A percentile compares a stretch with the other conserved stretches of the same genome.
These are phyloP conservation scores for Debaryomycetaceae sp. DNA, from an alignment of 1,139 yeast genomes.

Conservation along the genomic window DNA sequence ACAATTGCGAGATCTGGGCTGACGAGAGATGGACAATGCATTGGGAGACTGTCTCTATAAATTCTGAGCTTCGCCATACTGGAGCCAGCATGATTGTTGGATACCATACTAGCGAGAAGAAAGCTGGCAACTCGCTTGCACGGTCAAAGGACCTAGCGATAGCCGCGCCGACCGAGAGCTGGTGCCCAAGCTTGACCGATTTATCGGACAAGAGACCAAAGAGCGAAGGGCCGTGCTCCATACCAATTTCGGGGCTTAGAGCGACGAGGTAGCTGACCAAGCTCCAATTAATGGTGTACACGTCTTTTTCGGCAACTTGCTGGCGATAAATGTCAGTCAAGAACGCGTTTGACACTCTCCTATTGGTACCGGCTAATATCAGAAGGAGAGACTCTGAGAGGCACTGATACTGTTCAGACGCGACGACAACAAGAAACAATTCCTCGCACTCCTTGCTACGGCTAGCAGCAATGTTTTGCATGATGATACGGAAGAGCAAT, in stretches of 20 bases:
- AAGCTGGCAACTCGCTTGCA: constrained; percentile 48
- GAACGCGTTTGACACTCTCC: constrained; percentile 38
- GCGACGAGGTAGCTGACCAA: constrained; percentile 33
- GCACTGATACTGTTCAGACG: constrained; percentile 13
- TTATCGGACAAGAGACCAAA: constrained; percentile 8
- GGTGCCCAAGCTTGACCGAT: constrained; percentile 2
- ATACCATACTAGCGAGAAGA: constrained; percentile 38
- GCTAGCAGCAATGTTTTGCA: constrained; percentile 14
- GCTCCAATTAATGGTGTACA: constrained; percentile 25
- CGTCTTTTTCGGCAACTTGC: constrained; percentile 12
- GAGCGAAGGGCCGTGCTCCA: constrained; percentile 21
- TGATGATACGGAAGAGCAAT: constrained; percentile 16
- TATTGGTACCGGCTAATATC: constrained; percentile 26
- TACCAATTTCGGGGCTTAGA: constrained; percentile 42
- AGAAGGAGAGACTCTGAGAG: constrained; percentile 29
- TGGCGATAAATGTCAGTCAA: constrained; percentile 21
- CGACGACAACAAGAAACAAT: constrained; percentile 25
- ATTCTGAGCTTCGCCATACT: constrained; percentile 17
- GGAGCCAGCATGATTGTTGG: constrained; percentile 13
- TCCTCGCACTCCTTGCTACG: constrained; percentile 32
- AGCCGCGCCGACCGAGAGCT: constrained; percentile 20
- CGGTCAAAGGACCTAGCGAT: constrained; percentile 38
- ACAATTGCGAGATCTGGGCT: constrained; percentile 26
- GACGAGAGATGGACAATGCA: constrained; percentile 34
- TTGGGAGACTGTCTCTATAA: constrained; percentile 26